These are phyloP conservation scores for Gelatoporia subvermispora DNA, from an alignment of 768 basidiomycete genomes.

Conservation along the genomic window DNA sequence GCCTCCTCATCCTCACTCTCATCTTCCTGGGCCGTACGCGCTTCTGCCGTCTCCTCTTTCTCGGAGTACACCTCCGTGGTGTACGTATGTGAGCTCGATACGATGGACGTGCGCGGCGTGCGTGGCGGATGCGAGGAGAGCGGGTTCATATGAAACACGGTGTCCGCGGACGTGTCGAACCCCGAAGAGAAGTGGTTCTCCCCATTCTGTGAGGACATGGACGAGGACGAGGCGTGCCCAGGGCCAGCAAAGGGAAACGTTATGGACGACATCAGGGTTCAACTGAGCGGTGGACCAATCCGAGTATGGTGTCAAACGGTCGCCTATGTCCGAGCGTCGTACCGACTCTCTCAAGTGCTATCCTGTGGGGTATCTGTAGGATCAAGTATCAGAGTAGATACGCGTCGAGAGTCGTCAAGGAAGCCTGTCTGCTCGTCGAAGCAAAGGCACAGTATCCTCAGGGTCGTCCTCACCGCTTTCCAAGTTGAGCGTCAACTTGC, in stretches of 20 bases:
- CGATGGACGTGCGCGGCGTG: constrained; percentile 58
- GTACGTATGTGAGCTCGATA: constrained; percentile 33
- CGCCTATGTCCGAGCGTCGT: no score
- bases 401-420: no score
- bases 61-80: constrained; percentile 41
- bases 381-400: no score
- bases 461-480: no score
- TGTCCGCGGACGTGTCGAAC: constrained; percentile 43
- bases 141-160: constrained; percentile 77
- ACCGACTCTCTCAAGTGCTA: no score
- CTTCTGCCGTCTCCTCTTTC: constrained; percentile 33
- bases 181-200: constrained; percentile 45
- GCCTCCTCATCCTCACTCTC: constrained; percentile 26
- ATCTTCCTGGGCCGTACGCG: constrained; percentile 20
- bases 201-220: constrained; percentile 40
- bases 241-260: constrained; percentile 49
- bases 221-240: constrained; percentile 32
- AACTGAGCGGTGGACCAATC: no score
- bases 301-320: no score
- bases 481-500: no score
- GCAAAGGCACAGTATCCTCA: no score
- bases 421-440: no score
- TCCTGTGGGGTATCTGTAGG: no score
- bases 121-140: constrained; percentile 75
- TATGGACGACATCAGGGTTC: constrained; percentile 67